These are phyloP conservation scores for Monosporozyma siamensis DNA, from an alignment of 805 yeast species.

Conservation along the genomic window DNA sequence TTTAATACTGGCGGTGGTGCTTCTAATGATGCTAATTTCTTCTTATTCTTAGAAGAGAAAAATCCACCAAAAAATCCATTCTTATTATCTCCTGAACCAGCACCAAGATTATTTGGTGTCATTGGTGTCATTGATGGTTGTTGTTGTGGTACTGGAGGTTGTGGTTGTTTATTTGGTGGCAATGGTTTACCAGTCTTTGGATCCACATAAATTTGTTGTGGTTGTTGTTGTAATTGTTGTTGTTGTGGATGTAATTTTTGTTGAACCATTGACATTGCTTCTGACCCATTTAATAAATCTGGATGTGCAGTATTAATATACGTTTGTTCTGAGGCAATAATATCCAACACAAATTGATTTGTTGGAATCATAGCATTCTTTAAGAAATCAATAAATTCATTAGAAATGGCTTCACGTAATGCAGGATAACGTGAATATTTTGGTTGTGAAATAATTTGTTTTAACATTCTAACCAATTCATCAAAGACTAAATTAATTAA, in stretches of 20 bases:
- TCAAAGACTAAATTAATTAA: constrained; percentile 88
- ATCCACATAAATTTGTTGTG: constrained; percentile 68
- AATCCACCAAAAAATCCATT: constrained; percentile 94
- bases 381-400: constrained; percentile 68
- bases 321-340: constrained; percentile 79
- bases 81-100: constrained; percentile 29
- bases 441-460: constrained; percentile 74
- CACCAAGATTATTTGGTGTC: constrained; percentile 1
- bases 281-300: constrained; percentile 87
- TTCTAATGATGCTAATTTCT: constrained; percentile 90
- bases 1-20: constrained; percentile 93
- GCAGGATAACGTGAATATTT: constrained; percentile 84
- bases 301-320: constrained; percentile 98
- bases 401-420: constrained; percentile 77
- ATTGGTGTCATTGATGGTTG: constrained; percentile 10
- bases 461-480: constrained; percentile 82
- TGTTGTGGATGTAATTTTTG: constrained; percentile 66
- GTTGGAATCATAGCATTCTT: constrained; percentile 79
- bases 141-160: constrained; percentile 33
- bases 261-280: constrained; percentile 85
- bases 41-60: constrained; percentile 84
- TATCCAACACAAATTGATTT: constrained; percentile 71
- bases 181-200: constrained; percentile 85
- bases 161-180: constrained; percentile 39
- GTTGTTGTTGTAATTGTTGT: constrained; percentile 30